Evolutionary conservation across 2,329 filamentous ascomycete genomes (phyloP), one percentile per base, ranked within the genome.

Genomic region (Aspergillus quadrilineatus): DNA sequence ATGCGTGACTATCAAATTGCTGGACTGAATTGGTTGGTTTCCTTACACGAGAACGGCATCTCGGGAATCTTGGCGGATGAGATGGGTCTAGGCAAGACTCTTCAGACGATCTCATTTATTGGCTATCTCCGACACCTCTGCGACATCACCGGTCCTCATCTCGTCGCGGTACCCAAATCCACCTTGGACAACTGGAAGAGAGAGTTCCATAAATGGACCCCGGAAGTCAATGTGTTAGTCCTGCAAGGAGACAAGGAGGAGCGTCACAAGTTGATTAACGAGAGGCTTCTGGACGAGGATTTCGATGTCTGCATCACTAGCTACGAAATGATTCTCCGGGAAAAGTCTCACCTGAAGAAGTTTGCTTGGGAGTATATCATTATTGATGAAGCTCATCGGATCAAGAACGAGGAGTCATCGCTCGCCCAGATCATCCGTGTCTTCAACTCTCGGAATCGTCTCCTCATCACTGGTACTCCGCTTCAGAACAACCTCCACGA

Each of bases 361-460:
- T 96, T 99, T 73, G 92, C 94, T 0, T 99, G 94, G 94, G 93
- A 99, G 73, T 99, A 99, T 75, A 99, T 99, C 74, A 96, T 99
- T 65, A 96, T 99, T 62, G 94, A 99, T 68, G 94, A 99, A 77
- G 88, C 94, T 2, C 94, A 99, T 75, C 91, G 94, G 59, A 99
- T 99, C 83, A 99, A 99, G 80, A 99, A 99, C 75, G 94, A 99
- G 72, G 92, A 97, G 73, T 99, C 94, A 0, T 97, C 94, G 0
- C 82, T 99, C 3, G 92, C 94, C 3, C 93, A 97, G 69, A 95
- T 97, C 64, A 96, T 99, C 63, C 90, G 94, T 64, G 80, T 97
- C 52, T 99, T 99, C 80, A 90, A 92, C 75, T 99, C 94, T 4
- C 86, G 94, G 70, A 97, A 97, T 72, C 88, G 94, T 50, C 82